Conservation (phyloP, 208 protist genomes). For the Trypanosoma mega region DNA sequence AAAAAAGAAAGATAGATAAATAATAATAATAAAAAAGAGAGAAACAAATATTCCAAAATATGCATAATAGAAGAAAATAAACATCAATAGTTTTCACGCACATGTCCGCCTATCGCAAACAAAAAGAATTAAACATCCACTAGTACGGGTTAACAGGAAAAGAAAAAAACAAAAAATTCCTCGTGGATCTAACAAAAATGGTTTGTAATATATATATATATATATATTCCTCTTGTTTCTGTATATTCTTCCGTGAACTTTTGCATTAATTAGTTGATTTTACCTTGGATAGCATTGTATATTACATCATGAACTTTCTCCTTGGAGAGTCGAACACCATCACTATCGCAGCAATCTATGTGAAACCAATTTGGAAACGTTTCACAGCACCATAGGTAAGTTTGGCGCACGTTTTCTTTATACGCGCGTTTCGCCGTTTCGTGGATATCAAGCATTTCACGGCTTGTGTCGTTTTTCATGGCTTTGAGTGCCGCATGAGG, state of each 20-base stretch:
- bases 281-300: constrained; percentile 14
- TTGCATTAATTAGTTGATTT: neutral
- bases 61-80: neutral
- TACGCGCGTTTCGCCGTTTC: constrained; percentile 75
- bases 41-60: neutral
- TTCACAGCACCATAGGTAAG: constrained; percentile 85
- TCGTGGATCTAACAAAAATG: no score
- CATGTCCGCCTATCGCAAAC: no score
- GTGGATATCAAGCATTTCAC: constrained; percentile 86
- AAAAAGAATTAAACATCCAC: no score
- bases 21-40: constrained; percentile 12
- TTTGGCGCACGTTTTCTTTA: constrained; percentile 76
- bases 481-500: constrained; percentile 64
- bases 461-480: constrained; percentile 69
- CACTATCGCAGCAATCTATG: constrained; percentile 45
- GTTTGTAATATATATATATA: no score
- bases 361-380: constrained; percentile 52
- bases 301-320: constrained; percentile 52
- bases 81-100: no score
- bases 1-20: constrained; percentile 10
- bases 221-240: no score
- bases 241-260: no score
- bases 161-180: constrained; percentile 24
- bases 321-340: constrained; percentile 37
- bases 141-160: no score